These are phyloP conservation scores for Talaromyces atroroseus DNA, from an alignment of 2,329 filamentous ascomycete genomes.

Conservation along the genomic window DNA sequence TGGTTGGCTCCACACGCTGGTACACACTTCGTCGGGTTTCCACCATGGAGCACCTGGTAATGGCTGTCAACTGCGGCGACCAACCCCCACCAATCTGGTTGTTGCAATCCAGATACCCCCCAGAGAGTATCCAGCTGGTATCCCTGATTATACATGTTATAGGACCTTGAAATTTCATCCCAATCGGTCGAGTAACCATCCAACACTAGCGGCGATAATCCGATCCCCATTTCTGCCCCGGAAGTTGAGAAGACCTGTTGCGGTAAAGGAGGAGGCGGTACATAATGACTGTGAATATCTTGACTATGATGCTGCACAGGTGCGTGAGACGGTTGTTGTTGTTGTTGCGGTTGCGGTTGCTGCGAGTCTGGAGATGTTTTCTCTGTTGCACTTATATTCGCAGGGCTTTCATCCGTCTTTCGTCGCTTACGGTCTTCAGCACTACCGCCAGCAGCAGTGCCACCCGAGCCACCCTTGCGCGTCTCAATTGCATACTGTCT, in stretches of 20 bases:
- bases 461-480: slow-evolving; percentile 40
- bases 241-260: slow-evolving; percentile 22
- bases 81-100: slow-evolving; percentile 38
- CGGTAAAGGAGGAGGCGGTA: slow-evolving; percentile 19
- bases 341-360: slow-evolving; percentile 26
- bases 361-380: slow-evolving; percentile 10
- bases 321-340: slow-evolving; percentile 8
- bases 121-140: slow-evolving; percentile 38
- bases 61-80: slow-evolving; percentile 43
- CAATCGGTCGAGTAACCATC: slow-evolving; percentile 37
- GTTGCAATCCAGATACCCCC: slow-evolving; percentile 37
- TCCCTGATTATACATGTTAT: slow-evolving; percentile 35
- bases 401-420: slow-evolving; percentile 31
- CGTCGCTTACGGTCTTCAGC: slow-evolving; percentile 32
- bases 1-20: slow-evolving; percentile 30
- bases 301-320: slow-evolving; percentile 13
- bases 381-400: slow-evolving; percentile 20
- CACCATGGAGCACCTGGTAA: slow-evolving; percentile 36
- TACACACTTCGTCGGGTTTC: slow-evolving; percentile 26
- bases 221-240: slow-evolving; percentile 23
- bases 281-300: slow-evolving; percentile 19
- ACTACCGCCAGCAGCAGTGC: slow-evolving; percentile 13
- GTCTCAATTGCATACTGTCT: slow-evolving; percentile 54
- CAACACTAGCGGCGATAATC: slow-evolving; percentile 31
- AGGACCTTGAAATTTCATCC: slow-evolving; percentile 31